phyloP scores from a whole-genome alignment of 139 green algal species.

The Protoeuglena noctilucae region DNA sequence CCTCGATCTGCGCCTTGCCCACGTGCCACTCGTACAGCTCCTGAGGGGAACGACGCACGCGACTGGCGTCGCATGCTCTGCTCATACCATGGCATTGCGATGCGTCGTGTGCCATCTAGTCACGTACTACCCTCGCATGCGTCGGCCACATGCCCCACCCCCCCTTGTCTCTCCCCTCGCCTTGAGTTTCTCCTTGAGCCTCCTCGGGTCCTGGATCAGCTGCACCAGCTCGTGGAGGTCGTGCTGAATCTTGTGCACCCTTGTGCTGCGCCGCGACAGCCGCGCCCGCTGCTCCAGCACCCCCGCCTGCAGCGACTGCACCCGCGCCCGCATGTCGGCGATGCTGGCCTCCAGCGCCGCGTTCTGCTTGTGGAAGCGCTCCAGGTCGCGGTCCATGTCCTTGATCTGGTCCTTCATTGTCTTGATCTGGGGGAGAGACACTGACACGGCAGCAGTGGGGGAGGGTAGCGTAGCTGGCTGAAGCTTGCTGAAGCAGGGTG shows the following conservation, averaged over 20 bases:
- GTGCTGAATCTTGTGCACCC: conserved; percentile 14
- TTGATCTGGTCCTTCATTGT: conserved; percentile 63
- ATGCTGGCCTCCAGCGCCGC: conserved; percentile 56
- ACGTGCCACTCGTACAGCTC: conserved; percentile 62
- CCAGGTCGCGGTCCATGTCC: conserved; percentile 74
- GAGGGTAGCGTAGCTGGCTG: too few relatives aligned
- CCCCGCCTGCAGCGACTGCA: conserved; percentile 40
- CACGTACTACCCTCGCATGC: too few relatives aligned
- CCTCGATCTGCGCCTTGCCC: conserved; percentile 10
- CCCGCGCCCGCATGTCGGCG: conserved; percentile 45
- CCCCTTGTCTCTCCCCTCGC: too few relatives aligned
- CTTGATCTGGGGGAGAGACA: too few relatives aligned
- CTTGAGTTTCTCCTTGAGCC: conserved; percentile 67
- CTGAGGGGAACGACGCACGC: too few relatives aligned
- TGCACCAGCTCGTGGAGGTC: conserved; percentile 41
- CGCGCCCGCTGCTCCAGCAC: conserved; percentile 10
- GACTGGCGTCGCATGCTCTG: too few relatives aligned
- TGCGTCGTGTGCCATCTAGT: too few relatives aligned
- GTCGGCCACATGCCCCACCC: too few relatives aligned
- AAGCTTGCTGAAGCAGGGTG: too few relatives aligned
- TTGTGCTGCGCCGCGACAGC: background rate
- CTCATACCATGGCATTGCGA: too few relatives aligned
- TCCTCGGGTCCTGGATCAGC: conserved; percentile 54
- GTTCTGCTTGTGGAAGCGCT: conserved; percentile 72
- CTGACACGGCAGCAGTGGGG: too few relatives aligned